Percentiles rank a stretch among this genome's conserved stretches.
Evolutionary conservation across 129 eudicot genomes (phyloP).

Genomic region (Gnaphalium uliginosum): DNA sequence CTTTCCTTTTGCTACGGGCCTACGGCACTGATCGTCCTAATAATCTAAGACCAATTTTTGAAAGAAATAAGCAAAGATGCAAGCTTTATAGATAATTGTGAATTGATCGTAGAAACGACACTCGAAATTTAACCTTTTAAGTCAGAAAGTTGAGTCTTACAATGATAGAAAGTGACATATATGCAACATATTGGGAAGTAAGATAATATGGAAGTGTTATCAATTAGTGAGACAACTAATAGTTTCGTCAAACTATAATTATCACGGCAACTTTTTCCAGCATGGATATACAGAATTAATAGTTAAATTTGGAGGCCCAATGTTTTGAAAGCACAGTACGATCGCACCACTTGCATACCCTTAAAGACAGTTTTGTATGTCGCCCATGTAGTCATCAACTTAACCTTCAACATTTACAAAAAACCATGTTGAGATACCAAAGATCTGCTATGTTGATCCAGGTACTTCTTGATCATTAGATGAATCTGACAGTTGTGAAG

Average conservation of each 20-base stretch:
- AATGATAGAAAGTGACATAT: not conserved
- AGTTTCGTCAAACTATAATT: not conserved
- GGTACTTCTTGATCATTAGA: constrained; percentile 40
- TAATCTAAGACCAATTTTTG: not conserved
- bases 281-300: not conserved
- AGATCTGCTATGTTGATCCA: constrained; percentile 16
- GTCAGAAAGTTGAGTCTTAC: not conserved
- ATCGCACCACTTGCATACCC: not conserved
- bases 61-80: not conserved
- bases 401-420: constrained; percentile 24
- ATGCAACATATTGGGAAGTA: not conserved
- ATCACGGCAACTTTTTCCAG: not conserved
- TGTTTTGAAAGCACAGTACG: not conserved
- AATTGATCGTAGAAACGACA: not conserved
- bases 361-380: not conserved
- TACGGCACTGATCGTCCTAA: too few species aligned
- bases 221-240: not conserved
- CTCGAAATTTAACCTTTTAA: not conserved
- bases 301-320: not conserved
- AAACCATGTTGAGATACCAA: constrained; percentile 25
- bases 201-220: not conserved
- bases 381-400: constrained; percentile 15
- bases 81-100: not conserved
- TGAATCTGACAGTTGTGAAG: constrained; percentile 32
- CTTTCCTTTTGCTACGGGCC: too few species aligned